Evolutionary conservation across 352 stramenopile genomes (phyloP), one percentile per base, ranked within the genome.

Genomic region (Phytophthora litchii): DNA sequence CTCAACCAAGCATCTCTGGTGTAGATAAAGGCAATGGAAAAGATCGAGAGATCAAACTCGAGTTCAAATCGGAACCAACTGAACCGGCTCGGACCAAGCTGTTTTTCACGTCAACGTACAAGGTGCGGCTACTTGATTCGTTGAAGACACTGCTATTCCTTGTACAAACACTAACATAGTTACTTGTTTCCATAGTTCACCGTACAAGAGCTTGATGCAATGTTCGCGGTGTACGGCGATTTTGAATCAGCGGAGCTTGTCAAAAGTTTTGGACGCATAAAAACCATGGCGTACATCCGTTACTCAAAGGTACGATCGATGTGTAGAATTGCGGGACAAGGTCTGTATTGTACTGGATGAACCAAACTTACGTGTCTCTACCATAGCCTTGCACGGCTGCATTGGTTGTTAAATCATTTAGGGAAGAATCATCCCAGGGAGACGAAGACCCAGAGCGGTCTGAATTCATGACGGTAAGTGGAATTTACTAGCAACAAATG

Each of bases 211-310:
- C 42, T 95, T 0, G 71, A 92, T 21, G 84, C 86, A 1, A 92
- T 95, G 78, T 95, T 95, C 65, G 69, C 63, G 0, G 80, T 89
- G 3, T 95, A 95, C 34, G 78, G 84, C 2, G 70, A 92, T 59
- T 86, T 95, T 42, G 80, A 92, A 31, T 66, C 53, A 17, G 83
- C 87, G 37, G 56, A 91, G 29, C 54, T 88, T 9, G 77, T 89
- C 19, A 85, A 82, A 53, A 91, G 74, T 54, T 92, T 92, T 65
- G 86, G 86, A 3, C 75, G 80, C 19, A 46, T 94, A n/a, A 89
- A 89, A 65, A 94, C 86, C 1, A 95, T 95, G 86, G 86, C 86
- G 11, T 95, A 95, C 36, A 62, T 95, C 29, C 55, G 66, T 32
- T 95, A 91, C 61, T 68, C 74, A 17, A 83, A 78, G 56, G 75